Evolutionary conservation across 345 rosid genomes (phyloP), one percentile per base, ranked within the genome.

Genomic region (Salix koriyanagi): DNA sequence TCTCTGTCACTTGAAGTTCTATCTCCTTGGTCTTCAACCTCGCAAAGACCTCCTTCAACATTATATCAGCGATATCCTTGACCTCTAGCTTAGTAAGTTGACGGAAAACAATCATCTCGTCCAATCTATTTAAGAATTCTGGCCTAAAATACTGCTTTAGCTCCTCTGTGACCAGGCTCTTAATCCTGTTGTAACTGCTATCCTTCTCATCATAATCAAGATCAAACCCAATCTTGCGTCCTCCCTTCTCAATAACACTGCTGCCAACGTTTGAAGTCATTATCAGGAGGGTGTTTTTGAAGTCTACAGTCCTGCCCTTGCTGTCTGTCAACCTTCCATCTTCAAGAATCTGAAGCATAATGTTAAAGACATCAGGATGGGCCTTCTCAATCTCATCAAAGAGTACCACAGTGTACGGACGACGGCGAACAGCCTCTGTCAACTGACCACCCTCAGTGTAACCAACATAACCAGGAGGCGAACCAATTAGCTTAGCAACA

Each of bases 301-400:
- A 96, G 74, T 96, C 99, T 8, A 96, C 99, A 0, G 98, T 93
- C 83, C 99, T 89, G 62, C 99, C 98, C 86, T 94, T 96, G 86
- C 99, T 96, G 80, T 96, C 99, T 0, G 98, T 96, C 78, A 96
- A 76, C 84, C 99, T 89, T 52, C 99, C 98, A 48, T 96, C 99
- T 88, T 96, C 99, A 0, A 96, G 93, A 75, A 96, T 93, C 75
- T 96, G 99, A 87, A 96, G 99, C 98, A 96, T 94, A 94, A 94
- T 92, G 89, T 96, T 94, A 84, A 96, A 96, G 75, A 96, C 99
- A 82, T 96, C 99, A 0, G 99, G 97, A 77, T 96, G 98, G 26
- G 99, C 99, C 83, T 96, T 96, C 81, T 96, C 99, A 4, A 96
- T 94, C 88, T 96, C 99, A 34, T 96, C 99, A 70, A 94, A 94